Evolutionary conservation across 352 stramenopile genomes (phyloP).

Genomic region (Globisporangium irregulare): DNA sequence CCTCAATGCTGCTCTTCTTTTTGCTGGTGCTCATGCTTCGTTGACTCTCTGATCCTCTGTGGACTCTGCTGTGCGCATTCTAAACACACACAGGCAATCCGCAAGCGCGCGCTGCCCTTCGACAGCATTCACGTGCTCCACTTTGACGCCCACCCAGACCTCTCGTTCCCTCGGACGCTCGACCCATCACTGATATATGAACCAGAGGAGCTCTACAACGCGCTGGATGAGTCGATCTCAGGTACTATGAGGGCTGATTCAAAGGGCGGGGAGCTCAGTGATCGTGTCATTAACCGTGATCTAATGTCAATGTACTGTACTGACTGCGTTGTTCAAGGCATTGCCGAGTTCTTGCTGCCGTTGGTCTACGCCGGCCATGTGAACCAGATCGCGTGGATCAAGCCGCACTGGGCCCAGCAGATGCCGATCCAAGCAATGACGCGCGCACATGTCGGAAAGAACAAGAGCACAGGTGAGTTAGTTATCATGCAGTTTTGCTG

Average conservation of each 20-base stretch:
- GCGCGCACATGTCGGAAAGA: slow-evolving; percentile 18
- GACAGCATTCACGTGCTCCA: slow-evolving; percentile 66
- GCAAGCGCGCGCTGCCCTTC: slow-evolving; percentile 65
- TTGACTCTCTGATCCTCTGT: background rate
- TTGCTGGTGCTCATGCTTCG: background rate
- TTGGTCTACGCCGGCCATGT: slow-evolving; percentile 80
- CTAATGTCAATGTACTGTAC: background rate
- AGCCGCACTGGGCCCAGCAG: slow-evolving; percentile 67
- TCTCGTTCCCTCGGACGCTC: slow-evolving; percentile 59
- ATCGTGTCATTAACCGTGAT: background rate
- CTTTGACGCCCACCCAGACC: slow-evolving; percentile 83
- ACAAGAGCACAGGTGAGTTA: slow-evolving; percentile 8
- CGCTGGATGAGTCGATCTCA: slow-evolving; percentile 54
- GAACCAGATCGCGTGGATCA: slow-evolving; percentile 73
- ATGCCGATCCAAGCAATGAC: slow-evolving; percentile 6
- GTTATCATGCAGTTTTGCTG: no score
- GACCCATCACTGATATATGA: slow-evolving; percentile 53
- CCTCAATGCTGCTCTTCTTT: background rate
- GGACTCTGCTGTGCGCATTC: background rate
- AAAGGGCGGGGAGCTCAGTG: background rate
- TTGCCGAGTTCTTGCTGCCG: slow-evolving; percentile 85
- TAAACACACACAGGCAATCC: slow-evolving; percentile 50
- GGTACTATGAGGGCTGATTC: slow-evolving; percentile 16
- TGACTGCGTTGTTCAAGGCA: slow-evolving; percentile 33
- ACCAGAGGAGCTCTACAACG: slow-evolving; percentile 70